These are phyloP conservation scores for Psilocybe azurescens DNA, from an alignment of 768 basidiomycete genomes.

Conservation along the genomic window DNA sequence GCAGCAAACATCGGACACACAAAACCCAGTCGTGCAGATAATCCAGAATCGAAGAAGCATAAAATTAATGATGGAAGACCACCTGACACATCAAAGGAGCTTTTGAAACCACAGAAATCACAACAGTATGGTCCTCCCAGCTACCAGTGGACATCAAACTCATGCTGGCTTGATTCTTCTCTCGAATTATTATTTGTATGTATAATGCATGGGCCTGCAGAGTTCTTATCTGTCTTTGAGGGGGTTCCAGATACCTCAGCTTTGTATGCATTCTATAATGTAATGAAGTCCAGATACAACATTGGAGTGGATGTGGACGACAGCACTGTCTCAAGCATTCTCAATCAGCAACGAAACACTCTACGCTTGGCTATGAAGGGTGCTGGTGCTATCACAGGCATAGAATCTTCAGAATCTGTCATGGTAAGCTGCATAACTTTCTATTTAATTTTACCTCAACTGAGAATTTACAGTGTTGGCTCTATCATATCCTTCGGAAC, in stretches of 20 bases:
- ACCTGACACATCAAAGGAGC: constrained; percentile 13
- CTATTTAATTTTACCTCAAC: not conserved
- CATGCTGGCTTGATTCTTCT: constrained; percentile 26
- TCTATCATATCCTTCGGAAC: not conserved
- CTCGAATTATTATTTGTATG: constrained; percentile 19
- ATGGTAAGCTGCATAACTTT: not conserved
- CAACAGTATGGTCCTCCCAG: constrained; percentile 6
- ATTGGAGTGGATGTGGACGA: not conserved
- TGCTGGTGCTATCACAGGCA: not conserved
- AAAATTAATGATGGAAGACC: constrained; percentile 32
- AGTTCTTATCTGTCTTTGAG: not conserved
- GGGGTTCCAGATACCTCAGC: not conserved
- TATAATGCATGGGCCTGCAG: not conserved
- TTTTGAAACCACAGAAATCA: constrained; percentile 13
- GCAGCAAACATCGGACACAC: constrained; percentile 16
- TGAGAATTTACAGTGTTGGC: constrained; percentile 3
- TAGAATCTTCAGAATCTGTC: not conserved
- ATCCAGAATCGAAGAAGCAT: not conserved
- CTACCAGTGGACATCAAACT: constrained; percentile 22
- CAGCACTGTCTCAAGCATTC: not conserved
- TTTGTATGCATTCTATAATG: not conserved
- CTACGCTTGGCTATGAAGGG: not conserved
- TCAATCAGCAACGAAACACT: not conserved
- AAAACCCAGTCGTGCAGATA: constrained; percentile 13
- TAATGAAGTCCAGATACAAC: not conserved